Evolutionary conservation across 2,329 filamentous ascomycete genomes (phyloP).

Genomic region (Pestalotiopsis sp.): DNA sequence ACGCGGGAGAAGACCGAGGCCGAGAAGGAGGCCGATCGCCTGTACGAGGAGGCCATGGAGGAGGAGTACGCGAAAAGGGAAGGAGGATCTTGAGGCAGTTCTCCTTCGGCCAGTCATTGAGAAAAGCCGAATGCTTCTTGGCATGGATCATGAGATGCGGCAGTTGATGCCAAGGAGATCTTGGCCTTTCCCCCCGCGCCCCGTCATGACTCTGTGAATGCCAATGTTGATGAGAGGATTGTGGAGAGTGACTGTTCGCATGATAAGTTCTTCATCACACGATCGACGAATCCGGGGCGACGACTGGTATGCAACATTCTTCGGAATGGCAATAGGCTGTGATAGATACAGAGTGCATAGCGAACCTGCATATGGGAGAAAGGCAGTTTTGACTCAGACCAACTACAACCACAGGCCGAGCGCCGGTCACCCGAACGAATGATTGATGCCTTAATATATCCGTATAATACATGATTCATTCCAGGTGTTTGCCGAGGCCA

Average conservation of each 20-base stretch:
- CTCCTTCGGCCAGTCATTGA: not conserved
- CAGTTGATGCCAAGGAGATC: not conserved
- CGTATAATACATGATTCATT: not conserved
- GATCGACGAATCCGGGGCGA: not conserved
- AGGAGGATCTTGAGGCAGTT: slow-evolving; percentile 43
- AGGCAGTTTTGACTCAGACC: not conserved
- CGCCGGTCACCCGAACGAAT: not conserved
- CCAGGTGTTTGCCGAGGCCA: not conserved
- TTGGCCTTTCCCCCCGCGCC: not conserved
- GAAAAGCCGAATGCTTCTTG: not conserved
- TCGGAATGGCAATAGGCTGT: not conserved
- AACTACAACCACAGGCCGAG: not conserved
- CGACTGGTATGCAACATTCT: not conserved
- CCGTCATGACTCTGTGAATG: not conserved
- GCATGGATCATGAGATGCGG: not conserved
- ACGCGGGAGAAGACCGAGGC: slow-evolving; percentile 51
- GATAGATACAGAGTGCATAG: not conserved
- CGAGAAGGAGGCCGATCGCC: slow-evolving; percentile 50
- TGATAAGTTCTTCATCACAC: not conserved
- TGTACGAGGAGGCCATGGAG: slow-evolving; percentile 57
- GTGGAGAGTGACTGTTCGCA: not conserved
- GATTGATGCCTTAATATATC: not conserved
- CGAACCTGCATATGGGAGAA: not conserved
- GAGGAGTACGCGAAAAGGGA: slow-evolving; percentile 60
- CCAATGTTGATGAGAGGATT: not conserved